Evolutionary conservation across 1,139 yeast genomes (phyloP).

Genomic region (Saccharomyces pastorianus): DNA sequence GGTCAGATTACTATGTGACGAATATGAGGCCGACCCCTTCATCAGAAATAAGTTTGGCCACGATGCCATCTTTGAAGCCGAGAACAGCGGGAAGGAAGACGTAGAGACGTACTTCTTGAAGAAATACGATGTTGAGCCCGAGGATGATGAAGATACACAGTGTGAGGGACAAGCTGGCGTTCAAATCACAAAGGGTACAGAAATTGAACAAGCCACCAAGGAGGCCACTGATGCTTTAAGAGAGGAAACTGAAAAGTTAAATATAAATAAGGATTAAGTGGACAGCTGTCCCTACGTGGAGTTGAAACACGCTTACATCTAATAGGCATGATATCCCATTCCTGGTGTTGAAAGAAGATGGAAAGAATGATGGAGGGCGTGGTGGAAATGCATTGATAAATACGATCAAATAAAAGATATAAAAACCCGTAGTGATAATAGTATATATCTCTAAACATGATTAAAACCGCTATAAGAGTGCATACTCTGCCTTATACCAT

Average conservation of each 20-base stretch:
- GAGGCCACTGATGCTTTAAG: conserved; percentile 33
- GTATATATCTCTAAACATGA: background rate
- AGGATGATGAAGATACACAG: conserved; percentile 37
- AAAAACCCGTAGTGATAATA: background rate
- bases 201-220: conserved; percentile 36
- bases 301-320: background rate
- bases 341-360: background rate
- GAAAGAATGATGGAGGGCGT: background rate
- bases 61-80: conserved; percentile 86
- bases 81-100: conserved; percentile 55
- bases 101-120: conserved; percentile 66
- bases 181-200: conserved; percentile 34
- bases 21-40: conserved; percentile 74
- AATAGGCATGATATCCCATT: background rate
- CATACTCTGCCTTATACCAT: background rate
- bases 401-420: background rate
- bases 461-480: background rate
- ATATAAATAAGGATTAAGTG: conserved; percentile 4
- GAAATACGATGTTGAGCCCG: conserved; percentile 65
- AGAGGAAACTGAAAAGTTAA: conserved; percentile 19
- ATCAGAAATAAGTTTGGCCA: conserved; percentile 65
- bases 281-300: background rate
- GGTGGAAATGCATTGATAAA: background rate
- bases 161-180: conserved; percentile 30
- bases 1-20: conserved; percentile 62